These are phyloP conservation scores for Cutaneotrichosporon daszewskae DNA, from an alignment of 1,284 basidiomycete species.

Conservation along the genomic window DNA sequence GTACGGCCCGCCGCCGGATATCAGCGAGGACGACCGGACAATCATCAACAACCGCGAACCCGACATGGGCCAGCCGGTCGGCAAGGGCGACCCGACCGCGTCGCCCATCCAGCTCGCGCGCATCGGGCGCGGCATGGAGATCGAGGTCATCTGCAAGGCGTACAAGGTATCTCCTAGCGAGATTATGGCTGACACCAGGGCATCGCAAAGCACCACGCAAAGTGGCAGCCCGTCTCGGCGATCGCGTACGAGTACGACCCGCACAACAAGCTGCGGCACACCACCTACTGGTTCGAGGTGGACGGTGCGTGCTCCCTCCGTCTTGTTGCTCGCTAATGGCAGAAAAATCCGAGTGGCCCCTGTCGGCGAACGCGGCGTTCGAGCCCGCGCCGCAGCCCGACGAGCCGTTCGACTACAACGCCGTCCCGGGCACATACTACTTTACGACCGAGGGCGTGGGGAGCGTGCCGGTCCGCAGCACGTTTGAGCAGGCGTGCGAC, in stretches of 20 bases:
- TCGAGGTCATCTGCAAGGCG: slow-evolving; percentile 80
- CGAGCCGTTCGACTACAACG: slow-evolving; percentile 76
- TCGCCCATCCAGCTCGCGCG: slow-evolving; percentile 82
- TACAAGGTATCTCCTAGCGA: slow-evolving; percentile 84
- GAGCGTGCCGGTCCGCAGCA: slow-evolving; percentile 77
- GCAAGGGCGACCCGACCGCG: slow-evolving; percentile 64
- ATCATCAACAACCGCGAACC: slow-evolving; percentile 58
- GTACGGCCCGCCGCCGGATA: slow-evolving; percentile 34
- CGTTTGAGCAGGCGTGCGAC: slow-evolving; percentile 74
- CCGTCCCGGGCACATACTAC: slow-evolving; percentile 82
- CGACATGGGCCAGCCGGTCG: slow-evolving; percentile 78
- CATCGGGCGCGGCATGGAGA: slow-evolving; percentile 87
- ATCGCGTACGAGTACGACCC: slow-evolving; percentile 98
- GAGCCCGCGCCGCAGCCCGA: slow-evolving; percentile 74
- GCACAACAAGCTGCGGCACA: slow-evolving; percentile 93
- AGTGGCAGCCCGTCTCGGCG: slow-evolving; percentile 96
- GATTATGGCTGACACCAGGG: slow-evolving; percentile 58
- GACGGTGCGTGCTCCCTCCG: slow-evolving; percentile 49
- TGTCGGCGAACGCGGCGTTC: slow-evolving; percentile 71
- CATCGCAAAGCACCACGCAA: slow-evolving; percentile 96
- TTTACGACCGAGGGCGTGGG: slow-evolving; percentile 88
- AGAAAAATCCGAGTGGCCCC: slow-evolving; percentile 71
- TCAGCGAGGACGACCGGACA: slow-evolving; percentile 35
- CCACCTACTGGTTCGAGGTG: slow-evolving; percentile 89
- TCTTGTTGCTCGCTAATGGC: not conserved